Conservation (phyloP, 1,284 basidiomycete species). For the Agaricales sp. region DNA sequence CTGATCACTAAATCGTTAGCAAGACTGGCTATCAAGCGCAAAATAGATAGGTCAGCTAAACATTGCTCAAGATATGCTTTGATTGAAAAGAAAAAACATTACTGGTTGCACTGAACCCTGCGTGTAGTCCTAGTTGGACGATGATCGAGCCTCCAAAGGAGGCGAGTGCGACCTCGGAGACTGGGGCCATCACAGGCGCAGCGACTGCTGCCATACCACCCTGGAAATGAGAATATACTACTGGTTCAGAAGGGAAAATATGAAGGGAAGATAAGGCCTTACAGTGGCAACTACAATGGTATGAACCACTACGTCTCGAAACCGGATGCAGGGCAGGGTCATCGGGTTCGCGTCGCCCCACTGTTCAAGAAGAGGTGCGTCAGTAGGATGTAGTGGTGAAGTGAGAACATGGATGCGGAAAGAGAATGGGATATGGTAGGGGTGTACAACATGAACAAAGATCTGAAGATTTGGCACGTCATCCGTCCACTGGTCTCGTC, state of each 20-base stretch:
- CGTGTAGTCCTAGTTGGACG: conserved; percentile 42
- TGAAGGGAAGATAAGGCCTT: conserved; percentile 14
- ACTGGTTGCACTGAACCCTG: conserved; percentile 40
- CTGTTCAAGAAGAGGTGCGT: conserved; percentile 17
- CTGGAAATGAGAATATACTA: conserved; percentile 19
- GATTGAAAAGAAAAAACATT: too few species aligned
- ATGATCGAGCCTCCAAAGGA: conserved; percentile 44
- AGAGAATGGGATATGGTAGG: too few species aligned
- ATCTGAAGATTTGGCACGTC: too few species aligned
- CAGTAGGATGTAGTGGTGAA: conserved; percentile 1
- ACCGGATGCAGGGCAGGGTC: conserved; percentile 54
- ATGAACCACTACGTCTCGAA: conserved; percentile 52
- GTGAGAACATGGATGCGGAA: too few species aligned
- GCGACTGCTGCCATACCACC: conserved; percentile 49
- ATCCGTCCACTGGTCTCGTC: too few species aligned
- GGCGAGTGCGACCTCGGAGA: conserved; percentile 39
- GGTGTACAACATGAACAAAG: too few species aligned
- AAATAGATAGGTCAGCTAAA: background rate
- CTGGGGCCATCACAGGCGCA: conserved; percentile 43
- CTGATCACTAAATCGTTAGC: conserved; percentile 40
- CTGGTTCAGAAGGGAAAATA: background rate
- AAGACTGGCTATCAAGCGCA: background rate
- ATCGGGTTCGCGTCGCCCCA: conserved; percentile 60
- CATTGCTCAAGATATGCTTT: too few species aligned
- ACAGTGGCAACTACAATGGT: conserved; percentile 52